phyloP scores from a whole-genome alignment of 2,329 filamentous ascomycete genomes.

The Grosmannia serpens region DNA sequence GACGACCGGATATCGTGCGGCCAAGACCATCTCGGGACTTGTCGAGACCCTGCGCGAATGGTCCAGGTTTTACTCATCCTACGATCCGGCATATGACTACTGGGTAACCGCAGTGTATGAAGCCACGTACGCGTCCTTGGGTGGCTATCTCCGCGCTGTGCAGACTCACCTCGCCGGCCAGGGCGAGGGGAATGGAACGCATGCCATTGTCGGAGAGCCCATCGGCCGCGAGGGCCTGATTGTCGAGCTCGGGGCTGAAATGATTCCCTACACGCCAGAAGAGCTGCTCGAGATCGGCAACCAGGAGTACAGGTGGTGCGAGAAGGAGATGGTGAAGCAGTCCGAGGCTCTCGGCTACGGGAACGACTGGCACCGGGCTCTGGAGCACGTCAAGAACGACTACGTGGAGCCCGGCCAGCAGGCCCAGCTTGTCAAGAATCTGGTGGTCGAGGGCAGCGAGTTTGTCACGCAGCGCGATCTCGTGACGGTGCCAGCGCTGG shows the following conservation, averaged over 20 bases:
- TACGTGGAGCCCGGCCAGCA: slow-evolving; percentile 43
- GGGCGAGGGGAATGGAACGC: slow-evolving; percentile 21
- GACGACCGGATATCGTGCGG: slow-evolving; percentile 34
- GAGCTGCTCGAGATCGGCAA: slow-evolving; percentile 40
- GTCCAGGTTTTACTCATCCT: slow-evolving; percentile 38
- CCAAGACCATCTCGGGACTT: slow-evolving; percentile 29
- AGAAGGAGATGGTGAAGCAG: slow-evolving; percentile 40
- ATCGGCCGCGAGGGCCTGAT: slow-evolving; percentile 40
- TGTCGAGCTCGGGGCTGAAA: slow-evolving; percentile 40
- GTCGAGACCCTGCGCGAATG: slow-evolving; percentile 31
- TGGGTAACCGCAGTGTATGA: slow-evolving; percentile 38
- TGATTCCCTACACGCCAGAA: slow-evolving; percentile 47
- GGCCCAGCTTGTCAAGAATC: slow-evolving; percentile 35
- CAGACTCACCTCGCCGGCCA: slow-evolving; percentile 32
- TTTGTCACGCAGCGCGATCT: slow-evolving; percentile 43
- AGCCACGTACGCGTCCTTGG: slow-evolving; percentile 24
- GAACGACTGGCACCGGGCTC: slow-evolving; percentile 37
- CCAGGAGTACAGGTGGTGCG: slow-evolving; percentile 43
- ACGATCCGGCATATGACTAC: slow-evolving; percentile 46
- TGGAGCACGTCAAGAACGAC: slow-evolving; percentile 43
- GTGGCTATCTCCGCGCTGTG: slow-evolving; percentile 24
- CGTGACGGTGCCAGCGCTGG: slow-evolving; percentile 41
- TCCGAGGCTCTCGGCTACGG: slow-evolving; percentile 35
- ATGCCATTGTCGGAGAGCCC: slow-evolving; percentile 45
- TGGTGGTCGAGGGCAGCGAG: slow-evolving; percentile 37